phyloP scores from a whole-genome alignment of 2,329 filamentous ascomycete genomes.

The Cryphonectria naterciae region DNA sequence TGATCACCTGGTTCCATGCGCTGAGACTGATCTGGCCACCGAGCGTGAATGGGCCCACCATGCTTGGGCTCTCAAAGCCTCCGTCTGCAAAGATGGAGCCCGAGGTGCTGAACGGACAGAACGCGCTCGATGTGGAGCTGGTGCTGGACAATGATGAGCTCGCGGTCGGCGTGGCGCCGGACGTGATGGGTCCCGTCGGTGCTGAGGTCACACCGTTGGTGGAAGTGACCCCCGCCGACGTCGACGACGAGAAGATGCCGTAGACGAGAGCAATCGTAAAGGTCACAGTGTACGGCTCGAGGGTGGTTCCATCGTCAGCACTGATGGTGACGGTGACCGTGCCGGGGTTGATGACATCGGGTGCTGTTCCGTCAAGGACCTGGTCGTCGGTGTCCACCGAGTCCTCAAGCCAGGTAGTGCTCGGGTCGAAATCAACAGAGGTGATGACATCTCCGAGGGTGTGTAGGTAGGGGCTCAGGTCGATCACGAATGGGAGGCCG shows the following conservation, averaged over 20 bases:
- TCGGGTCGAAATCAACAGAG: neutral
- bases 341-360: neutral
- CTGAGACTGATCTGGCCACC: neutral
- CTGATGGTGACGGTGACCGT: neutral
- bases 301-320: neutral
- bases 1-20: neutral
- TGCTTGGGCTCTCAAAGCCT: neutral
- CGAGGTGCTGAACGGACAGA: neutral
- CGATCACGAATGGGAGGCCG: neutral
- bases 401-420: neutral
- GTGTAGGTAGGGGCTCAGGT: neutral
- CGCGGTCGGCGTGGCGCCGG: no score
- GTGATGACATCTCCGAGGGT: neutral
- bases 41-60: neutral
- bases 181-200: neutral
- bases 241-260: neutral
- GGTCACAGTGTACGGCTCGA: constrained; percentile 6
- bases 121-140: neutral
- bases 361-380: neutral
- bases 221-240: neutral
- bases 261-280: neutral
- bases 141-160: neutral
- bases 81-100: neutral
- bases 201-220: neutral
- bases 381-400: neutral